A percentile compares a stretch with the other conserved stretches of the same genome.
These are phyloP conservation scores for Erodium maritimum DNA, from an alignment of 345 rosid genomes.

Conservation along the genomic window DNA sequence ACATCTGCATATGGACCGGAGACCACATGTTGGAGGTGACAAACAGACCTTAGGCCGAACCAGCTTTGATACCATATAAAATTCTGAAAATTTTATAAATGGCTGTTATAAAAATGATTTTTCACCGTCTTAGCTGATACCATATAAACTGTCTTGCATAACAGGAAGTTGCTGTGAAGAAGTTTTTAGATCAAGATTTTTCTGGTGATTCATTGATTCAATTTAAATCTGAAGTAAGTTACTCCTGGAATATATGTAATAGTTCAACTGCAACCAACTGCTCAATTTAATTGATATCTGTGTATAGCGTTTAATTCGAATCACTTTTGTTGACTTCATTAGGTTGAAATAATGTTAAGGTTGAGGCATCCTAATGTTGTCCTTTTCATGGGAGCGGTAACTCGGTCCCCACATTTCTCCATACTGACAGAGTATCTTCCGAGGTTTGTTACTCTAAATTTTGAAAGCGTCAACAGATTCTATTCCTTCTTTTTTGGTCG, in stretches of 20 bases:
- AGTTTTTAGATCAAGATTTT: slow-evolving; percentile 82
- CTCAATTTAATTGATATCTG: slow-evolving; percentile 4
- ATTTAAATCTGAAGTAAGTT: slow-evolving; percentile 76
- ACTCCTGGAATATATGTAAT: neutral
- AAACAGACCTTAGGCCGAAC: no score
- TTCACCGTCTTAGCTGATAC: no score
- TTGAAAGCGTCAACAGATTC: neutral
- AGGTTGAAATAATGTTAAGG: slow-evolving; percentile 92
- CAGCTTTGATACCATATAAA: no score
- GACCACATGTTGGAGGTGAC: no score
- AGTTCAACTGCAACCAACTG: neutral
- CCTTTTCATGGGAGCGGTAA: slow-evolving; percentile 98
- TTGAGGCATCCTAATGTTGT: slow-evolving; percentile 97
- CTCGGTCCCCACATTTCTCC: slow-evolving; percentile 79
- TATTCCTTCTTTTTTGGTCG: neutral
- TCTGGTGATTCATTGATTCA: slow-evolving; percentile 85
- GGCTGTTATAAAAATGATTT: neutral
- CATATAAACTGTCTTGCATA: slow-evolving; percentile 12
- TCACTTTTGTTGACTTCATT: neutral
- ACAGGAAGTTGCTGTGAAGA: slow-evolving; percentile 98
- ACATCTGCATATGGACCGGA: no score
- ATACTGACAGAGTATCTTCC: slow-evolving; percentile 92
- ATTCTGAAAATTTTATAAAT: neutral
- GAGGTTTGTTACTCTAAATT: slow-evolving; percentile 34
- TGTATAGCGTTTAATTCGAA: neutral